Evolutionary conservation across 768 basidiomycete genomes (phyloP), one percentile per base, ranked within the genome.

Genomic region (Tulasnella sp.): DNA sequence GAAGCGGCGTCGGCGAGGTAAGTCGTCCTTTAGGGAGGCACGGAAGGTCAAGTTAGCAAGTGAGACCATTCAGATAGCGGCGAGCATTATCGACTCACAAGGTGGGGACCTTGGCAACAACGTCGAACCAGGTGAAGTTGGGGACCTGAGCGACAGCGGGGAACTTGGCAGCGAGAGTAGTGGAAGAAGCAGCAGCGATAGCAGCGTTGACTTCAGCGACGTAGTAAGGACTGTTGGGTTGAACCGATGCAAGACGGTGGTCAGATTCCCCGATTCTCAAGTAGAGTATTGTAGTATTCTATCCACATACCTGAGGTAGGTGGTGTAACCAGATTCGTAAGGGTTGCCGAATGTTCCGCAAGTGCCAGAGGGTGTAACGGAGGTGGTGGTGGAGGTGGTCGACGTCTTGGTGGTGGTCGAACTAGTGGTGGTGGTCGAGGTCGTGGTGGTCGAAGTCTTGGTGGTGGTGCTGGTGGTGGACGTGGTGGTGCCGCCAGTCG

Each of bases 81-180:
- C 39, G 3, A 40, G 88, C 85, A 90, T 74, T n/a, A n/a, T 86
- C 88, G 74, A 90, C 84, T 89, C 88, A 71, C 14, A 91, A 86
- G 71, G 84, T 84, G 12, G 89, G 85, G 38, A 88, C 87, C 86
- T 91, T 91, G 81, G 89, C 85, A 46, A 90, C 86, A 76, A 85
- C 84, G 83, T 91, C 90, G 83, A 90, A 87, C 90, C 90, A 91
- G 74, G 86, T 89, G 87, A 91, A 91, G 56, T 89, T 90, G 27
- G 90, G 90, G 83, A 91, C 89, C n/a, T 88, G 85, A 24, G 88
- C 89, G 56, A 91, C 88, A 74, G 84, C 85, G 42, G 86, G 79
- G 71, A 90, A 90, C 84, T 90, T 89, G 31, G 90, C 85, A 62
- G 86, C 85, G 73, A 86, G 84, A 36, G 88, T 87, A 1, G 90